phyloP scores from a whole-genome alignment of 2,329 filamentous ascomycete genomes.

The Colletotrichum sp. region DNA sequence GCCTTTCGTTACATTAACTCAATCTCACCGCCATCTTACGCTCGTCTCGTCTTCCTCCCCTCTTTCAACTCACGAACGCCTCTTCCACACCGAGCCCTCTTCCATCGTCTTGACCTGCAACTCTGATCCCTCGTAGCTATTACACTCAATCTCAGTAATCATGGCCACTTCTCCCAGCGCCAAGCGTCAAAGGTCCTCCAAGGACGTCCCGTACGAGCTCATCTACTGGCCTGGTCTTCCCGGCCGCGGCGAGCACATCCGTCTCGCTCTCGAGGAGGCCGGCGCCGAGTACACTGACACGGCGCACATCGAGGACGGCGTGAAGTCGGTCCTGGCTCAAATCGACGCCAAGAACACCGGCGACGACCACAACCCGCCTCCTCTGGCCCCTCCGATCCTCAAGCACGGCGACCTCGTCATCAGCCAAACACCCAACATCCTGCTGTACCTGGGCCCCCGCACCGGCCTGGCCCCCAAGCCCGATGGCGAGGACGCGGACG shows the following conservation, averaged over 20 bases:
- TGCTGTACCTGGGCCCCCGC: conserved; percentile 70
- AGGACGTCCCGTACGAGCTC: conserved; percentile 62
- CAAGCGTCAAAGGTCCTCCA: conserved; percentile 37
- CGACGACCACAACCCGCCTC: conserved; percentile 65
- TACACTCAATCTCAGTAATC: not conserved
- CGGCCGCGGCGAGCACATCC: conserved; percentile 77
- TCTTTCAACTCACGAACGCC: not conserved
- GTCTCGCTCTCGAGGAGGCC: conserved; percentile 74
- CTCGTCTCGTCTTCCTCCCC: rapidly evolving
- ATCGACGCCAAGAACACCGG: conserved; percentile 50
- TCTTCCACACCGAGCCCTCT: not conserved
- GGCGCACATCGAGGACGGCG: conserved; percentile 51
- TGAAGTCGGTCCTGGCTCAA: conserved; percentile 52
- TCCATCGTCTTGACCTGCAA: not conserved
- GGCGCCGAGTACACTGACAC: conserved; percentile 69
- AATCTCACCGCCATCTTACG: not conserved
- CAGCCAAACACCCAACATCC: conserved; percentile 74
- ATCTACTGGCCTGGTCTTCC: conserved; percentile 77
- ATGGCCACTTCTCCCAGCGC: conserved; percentile 22
- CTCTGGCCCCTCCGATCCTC: conserved; percentile 71
- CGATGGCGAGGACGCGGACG: conserved; percentile 41
- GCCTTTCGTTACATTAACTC: not conserved
- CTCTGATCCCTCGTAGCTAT: not conserved
- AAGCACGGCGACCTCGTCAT: conserved; percentile 66
- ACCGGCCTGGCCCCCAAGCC: conserved; percentile 60